Evolutionary conservation across 805 yeast genomes (phyloP).

Genomic region (Lachancea lanzarotensis): DNA sequence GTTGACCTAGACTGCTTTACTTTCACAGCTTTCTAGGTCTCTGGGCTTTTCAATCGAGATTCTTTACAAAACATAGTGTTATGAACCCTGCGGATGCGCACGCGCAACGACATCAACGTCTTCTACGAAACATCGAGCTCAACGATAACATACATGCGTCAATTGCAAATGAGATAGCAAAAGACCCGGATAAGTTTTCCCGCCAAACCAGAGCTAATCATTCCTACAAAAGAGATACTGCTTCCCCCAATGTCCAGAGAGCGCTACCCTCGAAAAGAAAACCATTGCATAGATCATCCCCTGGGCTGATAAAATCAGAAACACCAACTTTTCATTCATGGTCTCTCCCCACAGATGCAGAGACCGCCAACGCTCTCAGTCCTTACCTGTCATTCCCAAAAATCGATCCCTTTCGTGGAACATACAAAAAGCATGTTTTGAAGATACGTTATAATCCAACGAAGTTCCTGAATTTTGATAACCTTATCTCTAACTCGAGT

Average conservation of each 20-base stretch:
- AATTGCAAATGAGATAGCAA: slow-evolving; percentile 7
- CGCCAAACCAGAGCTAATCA: slow-evolving; percentile 7
- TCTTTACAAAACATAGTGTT: neutral
- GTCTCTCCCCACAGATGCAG: slow-evolving; percentile 12
- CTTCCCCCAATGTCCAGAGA: too few relatives aligned
- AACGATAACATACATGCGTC: slow-evolving; percentile 25
- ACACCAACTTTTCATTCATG: slow-evolving; percentile 3
- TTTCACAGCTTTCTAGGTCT: neutral
- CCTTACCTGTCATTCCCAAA: slow-evolving; percentile 20
- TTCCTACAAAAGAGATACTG: neutral
- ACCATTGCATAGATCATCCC: too few relatives aligned
- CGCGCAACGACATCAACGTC: slow-evolving; percentile 8
- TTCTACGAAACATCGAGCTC: slow-evolving; percentile 19
- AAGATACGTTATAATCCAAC: slow-evolving; percentile 24
- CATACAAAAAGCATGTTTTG: slow-evolving; percentile 13
- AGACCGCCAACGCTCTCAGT: slow-evolving; percentile 21
- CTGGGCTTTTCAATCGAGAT: neutral
- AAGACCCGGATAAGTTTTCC: slow-evolving; percentile 2
- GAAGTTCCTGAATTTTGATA: slow-evolving; percentile 20
- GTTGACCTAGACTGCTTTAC: neutral
- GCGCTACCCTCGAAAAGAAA: too few relatives aligned
- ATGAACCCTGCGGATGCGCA: slow-evolving; percentile 2
- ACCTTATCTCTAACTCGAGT: slow-evolving; percentile 3
- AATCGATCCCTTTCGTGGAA: slow-evolving; percentile 5
- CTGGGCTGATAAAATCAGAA: too few relatives aligned